Conservation (phyloP, 257 asterid genomes). For the Coffea canephora region DNA sequence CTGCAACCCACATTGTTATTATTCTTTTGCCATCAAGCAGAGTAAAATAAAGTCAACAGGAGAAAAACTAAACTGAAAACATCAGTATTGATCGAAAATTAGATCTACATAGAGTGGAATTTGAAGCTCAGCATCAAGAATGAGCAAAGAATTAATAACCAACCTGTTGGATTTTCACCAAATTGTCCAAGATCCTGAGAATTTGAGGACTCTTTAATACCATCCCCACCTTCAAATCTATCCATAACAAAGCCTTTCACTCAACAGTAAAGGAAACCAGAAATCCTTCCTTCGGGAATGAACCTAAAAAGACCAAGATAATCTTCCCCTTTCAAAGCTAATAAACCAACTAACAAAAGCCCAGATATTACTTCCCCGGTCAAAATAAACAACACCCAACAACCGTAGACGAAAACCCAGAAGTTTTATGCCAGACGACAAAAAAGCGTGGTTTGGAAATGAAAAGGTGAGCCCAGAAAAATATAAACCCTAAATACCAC, state of each 20-base stretch:
- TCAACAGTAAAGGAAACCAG: slow-evolving; percentile 15
- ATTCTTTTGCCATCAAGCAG: neutral
- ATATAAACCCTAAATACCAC: slow-evolving; percentile 22
- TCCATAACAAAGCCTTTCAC: slow-evolving; percentile 53
- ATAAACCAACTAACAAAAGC: slow-evolving; percentile 4
- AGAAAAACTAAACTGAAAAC: neutral
- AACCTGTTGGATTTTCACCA: slow-evolving; percentile 70
- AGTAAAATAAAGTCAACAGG: slow-evolving; percentile 5
- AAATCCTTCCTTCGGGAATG: slow-evolving; percentile 10
- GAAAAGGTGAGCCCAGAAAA: slow-evolving; percentile 6
- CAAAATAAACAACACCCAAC: slow-evolving; percentile 9
- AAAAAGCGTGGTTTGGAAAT: slow-evolving; percentile 2
- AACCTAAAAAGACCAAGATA: slow-evolving; percentile 2
- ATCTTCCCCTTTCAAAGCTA: neutral
- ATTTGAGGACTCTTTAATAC: slow-evolving; percentile 36
- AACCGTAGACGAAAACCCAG: slow-evolving; percentile 12
- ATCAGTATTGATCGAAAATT: slow-evolving; percentile 3
- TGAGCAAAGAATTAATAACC: neutral
- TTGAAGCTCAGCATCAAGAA: slow-evolving; percentile 18
- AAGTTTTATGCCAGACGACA: neutral
- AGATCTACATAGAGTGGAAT: slow-evolving; percentile 25
- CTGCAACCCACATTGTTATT: neutral
- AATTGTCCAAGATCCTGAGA: slow-evolving; percentile 51
- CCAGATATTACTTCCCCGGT: slow-evolving; percentile 1
- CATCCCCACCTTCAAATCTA: slow-evolving; percentile 56